Conservation (phyloP, 768 basidiomycete genomes). For the Artomyces pyxidatus region DNA sequence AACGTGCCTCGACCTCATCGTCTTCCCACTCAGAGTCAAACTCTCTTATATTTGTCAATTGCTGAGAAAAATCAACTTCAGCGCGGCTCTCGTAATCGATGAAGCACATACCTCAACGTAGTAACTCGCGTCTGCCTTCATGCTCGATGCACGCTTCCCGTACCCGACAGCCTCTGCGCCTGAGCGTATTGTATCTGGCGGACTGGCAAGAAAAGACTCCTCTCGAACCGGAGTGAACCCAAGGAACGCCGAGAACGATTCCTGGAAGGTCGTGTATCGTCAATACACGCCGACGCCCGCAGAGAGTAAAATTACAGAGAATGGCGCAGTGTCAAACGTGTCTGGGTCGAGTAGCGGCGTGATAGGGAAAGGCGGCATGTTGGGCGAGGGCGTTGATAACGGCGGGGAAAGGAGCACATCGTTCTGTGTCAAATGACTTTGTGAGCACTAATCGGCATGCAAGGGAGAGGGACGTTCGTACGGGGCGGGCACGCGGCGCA, state of each 20-base stretch:
- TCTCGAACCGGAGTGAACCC: neutral
- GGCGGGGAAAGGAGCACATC: slow-evolving; percentile 8
- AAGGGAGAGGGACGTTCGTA: too few relatives aligned
- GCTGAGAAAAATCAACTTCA: slow-evolving; percentile 5
- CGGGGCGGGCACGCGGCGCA: too few relatives aligned
- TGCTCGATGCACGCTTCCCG: slow-evolving; percentile 5
- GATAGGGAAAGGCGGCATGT: slow-evolving; percentile 6
- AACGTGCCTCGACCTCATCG: slow-evolving; percentile 15
- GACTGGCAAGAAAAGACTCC: neutral
- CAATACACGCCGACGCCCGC: neutral
- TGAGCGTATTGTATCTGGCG: neutral
- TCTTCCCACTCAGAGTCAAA: slow-evolving; percentile 18
- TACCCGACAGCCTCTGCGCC: neutral
- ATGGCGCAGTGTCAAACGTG: slow-evolving; percentile 15
- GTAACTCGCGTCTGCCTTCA: slow-evolving; percentile 13
- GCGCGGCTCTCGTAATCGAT: too few relatives aligned
- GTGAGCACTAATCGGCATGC: too few relatives aligned
- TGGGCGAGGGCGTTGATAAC: slow-evolving; percentile 6
- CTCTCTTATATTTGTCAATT: slow-evolving; percentile 14
- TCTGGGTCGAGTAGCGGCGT: slow-evolving; percentile 16
- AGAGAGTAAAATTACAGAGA: slow-evolving; percentile 11
- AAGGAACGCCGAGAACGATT: slow-evolving; percentile 13
- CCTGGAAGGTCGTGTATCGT: slow-evolving; percentile 4
- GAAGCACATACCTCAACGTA: slow-evolving; percentile 14
- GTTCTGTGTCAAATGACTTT: too few relatives aligned